Base-by-base conservation (phyloP, 2,329 filamentous ascomycete species). In the Lecanicillium sp. region DNA sequence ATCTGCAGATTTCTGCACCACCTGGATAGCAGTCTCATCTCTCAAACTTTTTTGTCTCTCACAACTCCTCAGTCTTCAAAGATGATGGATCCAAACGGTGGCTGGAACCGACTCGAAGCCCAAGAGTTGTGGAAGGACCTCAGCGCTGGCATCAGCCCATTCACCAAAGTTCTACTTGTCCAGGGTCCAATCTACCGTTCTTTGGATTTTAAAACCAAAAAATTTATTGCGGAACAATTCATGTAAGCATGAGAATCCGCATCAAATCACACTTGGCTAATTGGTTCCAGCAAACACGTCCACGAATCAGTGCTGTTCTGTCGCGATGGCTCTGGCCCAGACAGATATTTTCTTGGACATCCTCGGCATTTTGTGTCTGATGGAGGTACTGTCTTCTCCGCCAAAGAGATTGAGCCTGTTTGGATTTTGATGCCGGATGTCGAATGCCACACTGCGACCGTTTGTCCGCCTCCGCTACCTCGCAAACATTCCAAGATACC, bases 401-500 rank as follows among this genome's bases (percentile, higher is more conserved):
- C 49, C 14, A 12, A 42, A 14, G 55, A 54, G 35, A 27, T 35
- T 12, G 56, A 58, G 20, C 53, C 55, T 4, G 50, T 61, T 38
- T 62, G 58, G 59, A 43, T 56, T 15, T 23, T 51, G n/a, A 51
- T 50, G 2, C 44, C 48, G 10, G 39, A 49, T 24, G 12, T 41
- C 20, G 51, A 50, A 23, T 23, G 48, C 8, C 50, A 51, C 30
- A 55, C 47, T 14, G 37, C 51, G 7, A 46, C 49, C 10, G 23
- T 51, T 15, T 44, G 46, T 23, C 33, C 36, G n/a, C 43, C 56
- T 30, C 24, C 48, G 9, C 46, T 50, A 23, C 44, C 53, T 11
- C 12, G 42, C 14, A 55, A 54, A 19, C 36, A 46, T 30, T 29
- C 46, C 26, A 59, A 62, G 51, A 60, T 69, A 40, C 65, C 62